Evolutionary conservation across 257 asterid genomes (phyloP).

Genomic region (Forsythia viridissima): DNA sequence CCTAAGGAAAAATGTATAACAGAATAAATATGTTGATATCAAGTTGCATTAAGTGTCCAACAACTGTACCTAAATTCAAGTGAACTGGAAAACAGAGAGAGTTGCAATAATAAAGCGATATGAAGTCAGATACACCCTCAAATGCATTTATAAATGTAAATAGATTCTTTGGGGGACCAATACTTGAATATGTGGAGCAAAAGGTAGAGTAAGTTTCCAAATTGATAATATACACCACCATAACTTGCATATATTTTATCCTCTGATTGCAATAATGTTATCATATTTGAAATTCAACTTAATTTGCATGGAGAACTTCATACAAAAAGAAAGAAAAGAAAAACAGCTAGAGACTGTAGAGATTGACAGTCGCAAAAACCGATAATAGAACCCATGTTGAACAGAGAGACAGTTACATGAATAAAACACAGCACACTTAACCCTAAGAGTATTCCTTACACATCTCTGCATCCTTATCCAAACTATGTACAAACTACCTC

Average conservation of each 20-base stretch:
- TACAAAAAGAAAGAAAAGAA: background rate
- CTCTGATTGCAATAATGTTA: background rate
- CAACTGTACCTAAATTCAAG: background rate
- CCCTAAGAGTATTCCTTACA: background rate
- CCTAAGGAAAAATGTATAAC: slow-evolving; percentile 36
- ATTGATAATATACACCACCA: background rate
- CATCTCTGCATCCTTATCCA: background rate
- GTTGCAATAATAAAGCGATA: background rate
- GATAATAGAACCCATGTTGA: background rate
- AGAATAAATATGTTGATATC: background rate
- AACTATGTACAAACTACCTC: background rate
- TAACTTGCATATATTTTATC: background rate
- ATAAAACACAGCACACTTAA: background rate
- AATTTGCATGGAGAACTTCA: background rate
- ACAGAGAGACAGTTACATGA: background rate
- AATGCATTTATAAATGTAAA: background rate
- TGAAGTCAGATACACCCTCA: background rate
- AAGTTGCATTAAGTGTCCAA: slow-evolving; percentile 14
- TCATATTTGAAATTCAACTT: background rate
- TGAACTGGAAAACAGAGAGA: background rate
- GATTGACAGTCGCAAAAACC: background rate
- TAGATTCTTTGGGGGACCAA: background rate
- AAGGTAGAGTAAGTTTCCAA: background rate
- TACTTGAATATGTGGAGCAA: no score
- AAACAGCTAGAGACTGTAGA: background rate